Evolutionary conservation across 1,139 yeast genomes (phyloP).

Genomic region (Debaryomyces nepalensis): DNA sequence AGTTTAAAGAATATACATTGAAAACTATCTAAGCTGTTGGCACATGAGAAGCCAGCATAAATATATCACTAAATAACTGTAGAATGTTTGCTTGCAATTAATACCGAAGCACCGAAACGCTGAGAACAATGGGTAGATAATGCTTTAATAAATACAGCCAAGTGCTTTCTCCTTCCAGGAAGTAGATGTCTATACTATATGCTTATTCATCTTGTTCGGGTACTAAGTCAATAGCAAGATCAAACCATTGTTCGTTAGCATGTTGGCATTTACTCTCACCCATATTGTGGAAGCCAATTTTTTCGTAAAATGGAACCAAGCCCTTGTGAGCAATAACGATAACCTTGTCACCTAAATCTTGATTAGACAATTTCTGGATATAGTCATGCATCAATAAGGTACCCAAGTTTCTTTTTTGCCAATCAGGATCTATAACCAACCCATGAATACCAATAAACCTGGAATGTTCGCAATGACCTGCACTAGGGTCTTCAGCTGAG

Average conservation of each 20-base stretch:
- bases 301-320: slow-evolving; percentile 75
- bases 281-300: slow-evolving; percentile 71
- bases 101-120: no score
- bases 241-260: slow-evolving; percentile 70
- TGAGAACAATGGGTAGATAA: no score
- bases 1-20: neutral
- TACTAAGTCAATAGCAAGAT: slow-evolving; percentile 63
- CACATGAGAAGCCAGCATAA: no score
- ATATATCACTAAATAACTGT: no score
- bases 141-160: slow-evolving; percentile 5
- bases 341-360: slow-evolving; percentile 80
- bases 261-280: slow-evolving; percentile 64
- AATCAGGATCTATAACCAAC: slow-evolving; percentile 75
- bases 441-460: slow-evolving; percentile 81
- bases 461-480: slow-evolving; percentile 83
- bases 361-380: slow-evolving; percentile 86
- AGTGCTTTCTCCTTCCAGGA: no score
- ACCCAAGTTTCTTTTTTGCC: slow-evolving; percentile 82
- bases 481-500: slow-evolving; percentile 32
- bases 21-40: no score
- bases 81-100: no score
- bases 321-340: slow-evolving; percentile 73
- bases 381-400: slow-evolving; percentile 85
- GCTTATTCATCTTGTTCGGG: slow-evolving; percentile 54
- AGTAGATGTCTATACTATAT: no score